Percentiles rank a stretch among this genome's conserved stretches.
phyloP scores from a whole-genome alignment of 2,329 filamentous ascomycete species.

The Polytolypa hystricis region DNA sequence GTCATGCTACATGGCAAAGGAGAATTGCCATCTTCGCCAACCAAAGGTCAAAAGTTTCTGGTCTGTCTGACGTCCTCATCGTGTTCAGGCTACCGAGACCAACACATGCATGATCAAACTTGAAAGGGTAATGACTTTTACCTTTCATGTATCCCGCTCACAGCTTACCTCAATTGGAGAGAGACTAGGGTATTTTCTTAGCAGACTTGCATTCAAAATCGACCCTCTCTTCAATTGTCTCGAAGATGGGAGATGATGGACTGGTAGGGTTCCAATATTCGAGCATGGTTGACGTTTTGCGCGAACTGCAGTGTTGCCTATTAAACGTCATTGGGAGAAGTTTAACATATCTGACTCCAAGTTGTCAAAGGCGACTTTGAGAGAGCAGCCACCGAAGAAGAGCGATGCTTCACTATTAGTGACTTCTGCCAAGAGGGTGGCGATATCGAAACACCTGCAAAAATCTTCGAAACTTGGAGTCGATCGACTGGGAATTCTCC shows the following conservation, averaged over 20 bases:
- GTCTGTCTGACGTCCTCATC: no score
- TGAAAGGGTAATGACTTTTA: no score
- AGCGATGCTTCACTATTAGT: constrained; percentile 6
- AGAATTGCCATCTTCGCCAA: no score
- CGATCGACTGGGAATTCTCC: constrained; percentile 10
- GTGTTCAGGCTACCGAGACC: no score
- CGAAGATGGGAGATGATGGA: constrained; percentile 2
- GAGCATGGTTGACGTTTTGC: constrained; percentile 5
- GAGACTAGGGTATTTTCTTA: constrained; percentile 5
- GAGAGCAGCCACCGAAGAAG: constrained; percentile 2
- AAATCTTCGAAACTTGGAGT: neutral
- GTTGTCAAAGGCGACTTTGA: constrained; percentile 8
- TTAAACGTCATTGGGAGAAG: constrained; percentile 3
- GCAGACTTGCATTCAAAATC: constrained; percentile 5
- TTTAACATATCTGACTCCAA: constrained; percentile 3
- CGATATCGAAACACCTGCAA: neutral
- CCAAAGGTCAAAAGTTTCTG: no score
- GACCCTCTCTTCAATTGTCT: constrained; percentile 3
- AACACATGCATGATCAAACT: no score
- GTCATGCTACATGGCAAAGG: no score
- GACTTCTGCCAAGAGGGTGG: constrained; percentile 8
- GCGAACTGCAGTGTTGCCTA: constrained; percentile 5
- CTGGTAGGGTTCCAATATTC: constrained; percentile 1
- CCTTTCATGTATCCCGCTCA: no score
- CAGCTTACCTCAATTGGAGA: constrained; percentile 1